phyloP scores from a whole-genome alignment of 2,329 filamentous ascomycete species.

The Didymella glomerata region DNA sequence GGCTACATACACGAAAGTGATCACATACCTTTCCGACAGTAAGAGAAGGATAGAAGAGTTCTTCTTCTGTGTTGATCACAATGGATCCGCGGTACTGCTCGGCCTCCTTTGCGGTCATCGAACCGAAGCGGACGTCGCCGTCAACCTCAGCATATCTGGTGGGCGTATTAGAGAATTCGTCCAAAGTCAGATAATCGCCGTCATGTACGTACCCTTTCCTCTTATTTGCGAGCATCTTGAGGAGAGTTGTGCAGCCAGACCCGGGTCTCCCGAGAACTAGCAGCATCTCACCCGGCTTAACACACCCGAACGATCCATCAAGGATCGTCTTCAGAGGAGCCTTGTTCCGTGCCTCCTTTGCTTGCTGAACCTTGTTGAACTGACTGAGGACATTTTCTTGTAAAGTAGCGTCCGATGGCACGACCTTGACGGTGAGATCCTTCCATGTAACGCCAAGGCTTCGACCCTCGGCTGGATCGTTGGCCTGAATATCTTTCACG shows the following conservation, averaged over 20 bases:
- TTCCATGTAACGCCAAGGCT: slow-evolving; percentile 28
- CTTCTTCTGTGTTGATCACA: slow-evolving; percentile 66
- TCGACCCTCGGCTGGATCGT: slow-evolving; percentile 27
- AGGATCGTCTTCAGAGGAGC: slow-evolving; percentile 65
- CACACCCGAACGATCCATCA: slow-evolving; percentile 70
- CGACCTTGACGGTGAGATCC: slow-evolving; percentile 29
- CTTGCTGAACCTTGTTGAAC: slow-evolving; percentile 58
- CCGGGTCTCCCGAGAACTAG: slow-evolving; percentile 73
- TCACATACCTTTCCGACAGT: slow-evolving; percentile 52
- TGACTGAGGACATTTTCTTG: slow-evolving; percentile 38
- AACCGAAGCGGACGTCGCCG: slow-evolving; percentile 56
- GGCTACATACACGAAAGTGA: background rate
- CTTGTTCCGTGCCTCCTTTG: slow-evolving; percentile 58
- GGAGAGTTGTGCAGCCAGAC: slow-evolving; percentile 62
- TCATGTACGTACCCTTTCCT: slow-evolving; percentile 62
- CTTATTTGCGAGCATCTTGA: slow-evolving; percentile 67
- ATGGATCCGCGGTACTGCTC: slow-evolving; percentile 81
- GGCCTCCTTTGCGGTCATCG: slow-evolving; percentile 75
- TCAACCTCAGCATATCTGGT: slow-evolving; percentile 78
- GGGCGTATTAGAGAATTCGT: slow-evolving; percentile 52
- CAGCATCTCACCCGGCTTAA: slow-evolving; percentile 75
- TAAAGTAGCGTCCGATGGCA: slow-evolving; percentile 22
- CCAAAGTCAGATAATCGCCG: background rate
- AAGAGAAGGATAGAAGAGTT: slow-evolving; percentile 61
- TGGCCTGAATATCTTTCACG: slow-evolving; percentile 29